A percentile compares a stretch with the other conserved stretches of the same genome.
Conservation (phyloP, 2,329 filamentous ascomycete genomes). For the Colletotrichum neosansevieriae region DNA sequence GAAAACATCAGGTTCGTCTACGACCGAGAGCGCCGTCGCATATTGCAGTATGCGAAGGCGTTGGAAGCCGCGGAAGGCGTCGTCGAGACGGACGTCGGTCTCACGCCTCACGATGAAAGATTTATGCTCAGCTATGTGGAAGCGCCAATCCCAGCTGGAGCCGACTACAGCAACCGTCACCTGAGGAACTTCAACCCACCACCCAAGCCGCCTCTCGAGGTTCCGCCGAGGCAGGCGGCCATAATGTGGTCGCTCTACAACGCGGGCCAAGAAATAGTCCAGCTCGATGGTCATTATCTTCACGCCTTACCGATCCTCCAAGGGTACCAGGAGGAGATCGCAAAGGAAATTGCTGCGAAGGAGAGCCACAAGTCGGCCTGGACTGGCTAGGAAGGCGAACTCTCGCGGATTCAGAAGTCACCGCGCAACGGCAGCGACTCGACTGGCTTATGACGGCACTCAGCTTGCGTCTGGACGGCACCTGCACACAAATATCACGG, state of each 20-base stretch:
- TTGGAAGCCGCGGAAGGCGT: constrained; percentile 19
- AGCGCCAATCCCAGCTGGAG: constrained; percentile 14
- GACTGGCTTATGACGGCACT: too few species aligned
- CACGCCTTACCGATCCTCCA: constrained; percentile 43
- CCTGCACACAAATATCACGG: too few species aligned
- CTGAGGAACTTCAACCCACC: background rate
- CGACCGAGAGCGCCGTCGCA: constrained; percentile 49
- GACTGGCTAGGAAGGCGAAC: too few species aligned
- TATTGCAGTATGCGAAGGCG: constrained; percentile 43
- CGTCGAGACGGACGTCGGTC: constrained; percentile 10
- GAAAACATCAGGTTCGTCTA: constrained; percentile 50
- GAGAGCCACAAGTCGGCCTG: background rate
- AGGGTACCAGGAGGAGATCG: constrained; percentile 41
- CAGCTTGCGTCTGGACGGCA: too few species aligned
- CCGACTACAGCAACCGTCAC: constrained; percentile 16
- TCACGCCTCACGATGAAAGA: constrained; percentile 13
- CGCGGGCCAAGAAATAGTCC: constrained; percentile 39
- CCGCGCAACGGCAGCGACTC: too few species aligned
- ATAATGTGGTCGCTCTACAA: constrained; percentile 41
- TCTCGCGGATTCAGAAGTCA: too few species aligned
- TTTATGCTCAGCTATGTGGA: constrained; percentile 23
- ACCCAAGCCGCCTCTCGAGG: background rate
- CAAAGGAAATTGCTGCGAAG: constrained; percentile 42
- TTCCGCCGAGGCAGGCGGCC: constrained; percentile 20
- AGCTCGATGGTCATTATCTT: constrained; percentile 42